Conservation (phyloP, 1,284 basidiomycete species). For the Cutaneotrichosporon sp. region DNA sequence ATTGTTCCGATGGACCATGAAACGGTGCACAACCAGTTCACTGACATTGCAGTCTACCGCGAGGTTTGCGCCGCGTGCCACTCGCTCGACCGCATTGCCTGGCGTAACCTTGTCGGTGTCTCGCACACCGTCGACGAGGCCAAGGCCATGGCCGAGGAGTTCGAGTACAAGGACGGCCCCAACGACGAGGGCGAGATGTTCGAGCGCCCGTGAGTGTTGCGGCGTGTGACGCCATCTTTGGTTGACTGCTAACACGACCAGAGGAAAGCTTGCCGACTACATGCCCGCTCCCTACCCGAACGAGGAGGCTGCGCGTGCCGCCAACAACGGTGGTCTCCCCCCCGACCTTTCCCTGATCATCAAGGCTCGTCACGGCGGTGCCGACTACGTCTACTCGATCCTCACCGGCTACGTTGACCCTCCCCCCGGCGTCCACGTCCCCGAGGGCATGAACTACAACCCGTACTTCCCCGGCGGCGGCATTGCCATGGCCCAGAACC, state of each 20-base stretch:
- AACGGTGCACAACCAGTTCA: background rate
- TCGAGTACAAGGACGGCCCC: slow-evolving; percentile 96
- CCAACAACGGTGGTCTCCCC: slow-evolving; percentile 82
- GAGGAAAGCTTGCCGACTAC: slow-evolving; percentile 70
- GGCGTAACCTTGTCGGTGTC: slow-evolving; percentile 98
- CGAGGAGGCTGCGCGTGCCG: slow-evolving; percentile 92
- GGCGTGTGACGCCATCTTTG: background rate
- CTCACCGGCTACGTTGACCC: slow-evolving; percentile 96
- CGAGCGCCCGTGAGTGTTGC: slow-evolving; percentile 76
- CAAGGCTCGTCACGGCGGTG: slow-evolving; percentile 96
- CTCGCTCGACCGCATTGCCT: slow-evolving; percentile 97
- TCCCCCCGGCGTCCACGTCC: slow-evolving; percentile 91
- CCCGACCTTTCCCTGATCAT: slow-evolving; percentile 96
- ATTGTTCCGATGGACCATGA: background rate
- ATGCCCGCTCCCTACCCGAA: slow-evolving; percentile 95
- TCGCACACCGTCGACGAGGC: slow-evolving; percentile 92
- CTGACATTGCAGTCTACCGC: slow-evolving; percentile 67
- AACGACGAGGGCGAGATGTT: slow-evolving; percentile 97
- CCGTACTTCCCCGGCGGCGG: slow-evolving; percentile 96
- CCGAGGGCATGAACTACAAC: slow-evolving; percentile 98
- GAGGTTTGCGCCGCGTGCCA: slow-evolving; percentile 99
- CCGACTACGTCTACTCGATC: slow-evolving; percentile 95
- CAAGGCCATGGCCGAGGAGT: slow-evolving; percentile 88
- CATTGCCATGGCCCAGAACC: slow-evolving; percentile 95
- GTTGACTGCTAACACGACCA: slow-evolving; percentile 11